Evolutionary conservation across 73 alveolate species (phyloP), one percentile per base, ranked within the genome.

Genomic region (Tetrahymena borealis): DNA sequence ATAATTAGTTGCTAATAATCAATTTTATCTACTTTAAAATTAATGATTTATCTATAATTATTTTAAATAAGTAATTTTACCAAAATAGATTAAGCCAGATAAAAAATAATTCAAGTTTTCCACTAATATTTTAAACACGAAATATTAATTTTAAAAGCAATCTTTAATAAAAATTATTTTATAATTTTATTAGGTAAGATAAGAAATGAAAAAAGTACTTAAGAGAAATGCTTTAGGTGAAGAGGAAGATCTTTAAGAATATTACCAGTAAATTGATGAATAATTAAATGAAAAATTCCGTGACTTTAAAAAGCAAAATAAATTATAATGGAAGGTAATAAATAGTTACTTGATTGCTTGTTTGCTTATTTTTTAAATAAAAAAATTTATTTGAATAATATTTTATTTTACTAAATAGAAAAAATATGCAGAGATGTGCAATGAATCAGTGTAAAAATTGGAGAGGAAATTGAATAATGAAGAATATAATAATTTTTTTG

Each of bases 391-490:
- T n/a, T n/a, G n/a, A n/a, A n/a, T n/a, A n/a, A n/a, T n/a, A n/a
- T n/a, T n/a, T n/a, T n/a, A 79, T 36, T 36, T 79, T 28, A 79
- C 37, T 24, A 78, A 39, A 78, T 24, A 92, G 95, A 92, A 35
- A 31, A 79, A 93, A 79, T 36, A 93, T 40, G 60, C 78, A 1
- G 36, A 93, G 79, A 77, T 93, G 24, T 39, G 90, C 28, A 38
- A 40, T 4, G 93, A 91, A 38, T 32, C 78, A 35, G 42, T 93
- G 15, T 90, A 79, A 39, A 41, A 38, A 20, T 32, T 93, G 12
- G 16, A 79, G 32, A 90, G 79, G n/a, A 93, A 85, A 79, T 93
- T 93, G 20, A 93, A 93, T 33, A 93, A 93, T 93, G 95, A 93
- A 16, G 95, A 93, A 40, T 93, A 79, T 36, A 39, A 85, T 33